A percentile compares a stretch with the other conserved stretches of the same genome.
Evolutionary conservation across 2,329 filamentous ascomycete genomes (phyloP).

Genomic region (Ophiostoma ulmi): DNA sequence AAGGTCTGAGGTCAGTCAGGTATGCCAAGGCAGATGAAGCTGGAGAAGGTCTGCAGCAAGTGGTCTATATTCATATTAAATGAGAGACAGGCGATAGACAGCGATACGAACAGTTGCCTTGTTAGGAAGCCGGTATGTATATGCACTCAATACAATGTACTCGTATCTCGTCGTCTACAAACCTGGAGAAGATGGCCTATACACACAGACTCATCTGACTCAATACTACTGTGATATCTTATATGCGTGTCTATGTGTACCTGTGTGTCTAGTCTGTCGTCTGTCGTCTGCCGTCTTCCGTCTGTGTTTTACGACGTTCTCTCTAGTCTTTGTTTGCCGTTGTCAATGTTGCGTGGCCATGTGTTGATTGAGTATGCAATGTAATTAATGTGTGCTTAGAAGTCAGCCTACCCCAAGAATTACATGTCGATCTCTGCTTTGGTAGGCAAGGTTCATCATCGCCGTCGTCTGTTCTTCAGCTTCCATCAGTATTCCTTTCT

Average conservation of each 20-base stretch:
- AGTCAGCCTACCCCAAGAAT: neutral
- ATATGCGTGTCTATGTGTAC: neutral
- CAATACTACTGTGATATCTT: neutral
- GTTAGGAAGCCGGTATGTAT: neutral
- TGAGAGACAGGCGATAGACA: neutral
- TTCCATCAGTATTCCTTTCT: neutral
- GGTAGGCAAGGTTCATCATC: neutral
- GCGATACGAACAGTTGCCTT: neutral
- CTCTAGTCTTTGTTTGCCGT: neutral
- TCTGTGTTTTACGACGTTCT: neutral
- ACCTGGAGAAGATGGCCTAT: neutral
- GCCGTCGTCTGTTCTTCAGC: neutral
- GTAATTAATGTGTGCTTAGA: neutral
- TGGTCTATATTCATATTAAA: neutral
- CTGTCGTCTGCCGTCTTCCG: neutral
- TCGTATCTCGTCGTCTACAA: neutral
- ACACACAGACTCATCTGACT: neutral
- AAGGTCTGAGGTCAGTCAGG: neutral
- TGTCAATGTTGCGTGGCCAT: neutral
- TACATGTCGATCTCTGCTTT: neutral
- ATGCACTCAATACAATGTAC: too few species aligned
- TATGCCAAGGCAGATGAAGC: neutral
- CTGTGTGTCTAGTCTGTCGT: neutral
- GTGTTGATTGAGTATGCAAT: neutral
- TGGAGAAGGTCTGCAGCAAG: neutral